Conservation (phyloP, 306 rosid genomes). For the Acacia acuminata region DNA sequence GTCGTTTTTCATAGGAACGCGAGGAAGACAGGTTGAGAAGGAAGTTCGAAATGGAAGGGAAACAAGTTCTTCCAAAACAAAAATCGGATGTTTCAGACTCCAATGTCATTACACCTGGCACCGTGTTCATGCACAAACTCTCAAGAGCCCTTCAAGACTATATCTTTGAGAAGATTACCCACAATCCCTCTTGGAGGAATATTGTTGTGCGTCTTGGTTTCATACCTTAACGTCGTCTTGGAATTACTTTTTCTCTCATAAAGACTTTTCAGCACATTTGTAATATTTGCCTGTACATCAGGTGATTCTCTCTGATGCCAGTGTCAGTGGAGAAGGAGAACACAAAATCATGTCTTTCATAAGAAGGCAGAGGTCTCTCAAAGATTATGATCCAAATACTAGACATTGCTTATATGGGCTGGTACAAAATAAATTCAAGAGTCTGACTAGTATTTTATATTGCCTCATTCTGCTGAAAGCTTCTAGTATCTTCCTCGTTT, state of each 20-base stretch:
- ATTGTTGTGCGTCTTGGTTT: constrained; percentile 36
- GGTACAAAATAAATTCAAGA: constrained; percentile 30
- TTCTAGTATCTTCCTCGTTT: not conserved
- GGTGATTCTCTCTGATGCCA: constrained; percentile 21
- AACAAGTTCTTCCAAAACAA: constrained; percentile 40
- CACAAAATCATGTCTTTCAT: constrained; percentile 59
- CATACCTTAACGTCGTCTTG: not conserved
- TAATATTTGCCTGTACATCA: not conserved
- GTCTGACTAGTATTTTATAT: not conserved
- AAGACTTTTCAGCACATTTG: not conserved
- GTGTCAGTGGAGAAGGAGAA: constrained; percentile 76
- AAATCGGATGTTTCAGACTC: constrained; percentile 48
- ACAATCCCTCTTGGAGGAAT: constrained; percentile 43
- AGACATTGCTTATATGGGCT: constrained; percentile 64
- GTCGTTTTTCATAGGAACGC: constrained; percentile 36
- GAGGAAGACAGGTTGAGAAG: constrained; percentile 44
- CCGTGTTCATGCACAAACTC: constrained; percentile 53
- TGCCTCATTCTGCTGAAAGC: not conserved
- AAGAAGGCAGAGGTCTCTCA: constrained; percentile 41
- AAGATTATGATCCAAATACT: constrained; percentile 48
- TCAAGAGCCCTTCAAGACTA: constrained; percentile 48
- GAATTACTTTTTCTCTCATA: not conserved
- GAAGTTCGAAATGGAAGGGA: constrained; percentile 54
- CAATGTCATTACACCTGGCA: constrained; percentile 60
- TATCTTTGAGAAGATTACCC: constrained; percentile 26